Base-by-base conservation (phyloP, 2,329 filamentous ascomycete genomes). In the Pyrenochaeta sp. region DNA sequence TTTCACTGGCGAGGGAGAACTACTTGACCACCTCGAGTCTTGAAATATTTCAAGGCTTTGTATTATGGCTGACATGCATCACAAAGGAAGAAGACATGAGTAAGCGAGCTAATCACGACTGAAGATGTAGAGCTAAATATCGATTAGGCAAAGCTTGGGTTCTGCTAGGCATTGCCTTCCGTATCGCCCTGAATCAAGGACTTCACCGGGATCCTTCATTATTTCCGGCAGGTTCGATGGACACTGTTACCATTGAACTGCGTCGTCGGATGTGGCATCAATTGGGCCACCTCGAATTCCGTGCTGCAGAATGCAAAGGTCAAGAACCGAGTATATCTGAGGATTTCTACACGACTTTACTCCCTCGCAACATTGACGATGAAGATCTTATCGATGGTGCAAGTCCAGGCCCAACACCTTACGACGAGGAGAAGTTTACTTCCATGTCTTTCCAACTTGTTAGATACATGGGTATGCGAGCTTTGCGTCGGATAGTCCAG, bases 51-150 rank as follows among this genome's bases (percentile, higher is more conserved):
- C 68, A 72, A 40, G 68, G 59, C 2, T 71, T 72, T 20, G 50
- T 72, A 1, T 20, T 72, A 11, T 71, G 67, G 64, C 44, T 72
- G 24, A 71, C 65, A 6, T 70, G 68, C 27, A 69, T 71, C 20
- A 69, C 64, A 1, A 61, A 58, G 37, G 69, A 72, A 49, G 68
- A 72, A 31, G 67, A 71, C 23, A 72, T 72, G 65, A 63, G 68
- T 67, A 59, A 35, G 59, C 36, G 10, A 17, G n/a, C 3, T 7
- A 9, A 13, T 2, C 19, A 2, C 10, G 8, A 26, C 50, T 26
- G 49, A n/a, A 18, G n/a, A 7, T 3, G 19, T 15, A 10, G 28
- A 4, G 32, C 41, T 57, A 13, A 57, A 37, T 22, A 9, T 9
- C 18, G 10, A 8, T 6, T 40, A 69, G 67, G 65, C 7, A 71